Percentiles rank a stretch among this genome's conserved stretches.
Conservation (phyloP, 257 asterid genomes). For the Capsicum baccatum region DNA sequence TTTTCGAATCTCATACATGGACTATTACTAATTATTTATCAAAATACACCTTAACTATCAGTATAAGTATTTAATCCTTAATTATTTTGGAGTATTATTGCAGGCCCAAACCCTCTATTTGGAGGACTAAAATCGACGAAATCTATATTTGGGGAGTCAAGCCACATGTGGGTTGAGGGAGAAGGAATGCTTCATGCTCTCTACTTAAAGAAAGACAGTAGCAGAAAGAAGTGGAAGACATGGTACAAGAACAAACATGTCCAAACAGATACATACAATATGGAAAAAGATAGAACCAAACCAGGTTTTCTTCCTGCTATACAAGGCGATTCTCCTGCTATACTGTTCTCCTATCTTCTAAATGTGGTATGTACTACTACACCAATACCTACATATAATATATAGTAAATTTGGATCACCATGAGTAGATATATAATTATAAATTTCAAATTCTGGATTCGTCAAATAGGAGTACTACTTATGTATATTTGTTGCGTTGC, state of each 20-base stretch:
- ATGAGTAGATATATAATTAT: too few relatives aligned
- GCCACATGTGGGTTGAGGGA: constrained; percentile 51
- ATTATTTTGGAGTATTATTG: not conserved
- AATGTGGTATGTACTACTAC: constrained; percentile 44
- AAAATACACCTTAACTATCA: too few relatives aligned
- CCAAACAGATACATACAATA: constrained; percentile 39
- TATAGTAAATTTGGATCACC: too few relatives aligned
- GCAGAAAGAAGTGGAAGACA: constrained; percentile 39
- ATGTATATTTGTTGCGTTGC: constrained; percentile 1
- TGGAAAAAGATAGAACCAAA: constrained; percentile 36
- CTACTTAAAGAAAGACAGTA: constrained; percentile 35
- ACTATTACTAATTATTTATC: too few relatives aligned
- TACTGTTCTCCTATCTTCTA: constrained; percentile 53
- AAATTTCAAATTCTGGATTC: too few relatives aligned
- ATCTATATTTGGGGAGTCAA: constrained; percentile 49
- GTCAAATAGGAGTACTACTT: too few relatives aligned
- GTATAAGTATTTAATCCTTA: too few relatives aligned
- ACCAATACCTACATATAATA: not conserved
- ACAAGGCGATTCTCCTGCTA: constrained; percentile 57
- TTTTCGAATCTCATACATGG: too few relatives aligned
- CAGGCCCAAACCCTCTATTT: constrained; percentile 55
- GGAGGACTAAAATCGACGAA: constrained; percentile 49
- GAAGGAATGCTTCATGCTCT: constrained; percentile 62
- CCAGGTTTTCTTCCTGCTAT: constrained; percentile 48
- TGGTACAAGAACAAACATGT: constrained; percentile 48